A percentile compares a stretch with the other conserved stretches of the same genome.
These are phyloP conservation scores for Beauveria medogensis DNA, from an alignment of 2,329 filamentous ascomycete species.

Conservation along the genomic window DNA sequence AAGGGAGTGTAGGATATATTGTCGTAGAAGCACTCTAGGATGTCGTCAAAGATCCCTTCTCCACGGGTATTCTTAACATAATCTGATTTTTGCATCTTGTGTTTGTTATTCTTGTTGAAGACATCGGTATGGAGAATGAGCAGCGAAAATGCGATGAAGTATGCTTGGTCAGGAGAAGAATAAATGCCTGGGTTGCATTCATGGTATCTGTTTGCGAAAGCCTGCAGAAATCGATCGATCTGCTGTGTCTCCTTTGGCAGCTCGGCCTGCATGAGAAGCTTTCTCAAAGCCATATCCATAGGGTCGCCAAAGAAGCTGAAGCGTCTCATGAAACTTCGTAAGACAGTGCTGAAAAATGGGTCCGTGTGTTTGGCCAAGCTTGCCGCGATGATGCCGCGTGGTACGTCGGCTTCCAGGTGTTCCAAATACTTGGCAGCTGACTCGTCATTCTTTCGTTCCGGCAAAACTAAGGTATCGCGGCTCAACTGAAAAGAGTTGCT, in stretches of 20 bases:
- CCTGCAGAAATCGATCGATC: conserved; percentile 87
- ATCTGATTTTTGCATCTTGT: conserved; percentile 95
- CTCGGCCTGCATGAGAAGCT: conserved; percentile 93
- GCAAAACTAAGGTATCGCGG: conserved; percentile 62
- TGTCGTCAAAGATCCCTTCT: conserved; percentile 87
- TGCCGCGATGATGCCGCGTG: conserved; percentile 74
- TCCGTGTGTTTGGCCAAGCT: conserved; percentile 82
- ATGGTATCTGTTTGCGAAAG: conserved; percentile 93
- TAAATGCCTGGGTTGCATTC: conserved; percentile 98
- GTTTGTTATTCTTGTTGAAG: conserved; percentile 99
- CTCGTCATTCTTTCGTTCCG: conserved; percentile 77
- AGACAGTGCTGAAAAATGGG: conserved; percentile 69
- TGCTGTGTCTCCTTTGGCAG: conserved; percentile 96
- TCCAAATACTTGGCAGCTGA: conserved; percentile 84
- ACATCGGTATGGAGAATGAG: conserved; percentile 95
- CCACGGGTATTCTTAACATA: conserved; percentile 92
- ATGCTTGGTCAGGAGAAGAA: conserved; percentile 83
- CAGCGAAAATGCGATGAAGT: conserved; percentile 94
- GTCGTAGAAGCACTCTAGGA: conserved; percentile 94
- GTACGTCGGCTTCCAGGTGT: conserved; percentile 71
- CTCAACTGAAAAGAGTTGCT: conserved; percentile 74
- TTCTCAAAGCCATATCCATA: conserved; percentile 95
- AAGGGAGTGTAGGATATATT: conserved; percentile 98
- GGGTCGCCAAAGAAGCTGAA: conserved; percentile 96
- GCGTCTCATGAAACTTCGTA: conserved; percentile 90